Conservation (phyloP, 306 rosid genomes). For the Heteromeles arbutifolia region DNA sequence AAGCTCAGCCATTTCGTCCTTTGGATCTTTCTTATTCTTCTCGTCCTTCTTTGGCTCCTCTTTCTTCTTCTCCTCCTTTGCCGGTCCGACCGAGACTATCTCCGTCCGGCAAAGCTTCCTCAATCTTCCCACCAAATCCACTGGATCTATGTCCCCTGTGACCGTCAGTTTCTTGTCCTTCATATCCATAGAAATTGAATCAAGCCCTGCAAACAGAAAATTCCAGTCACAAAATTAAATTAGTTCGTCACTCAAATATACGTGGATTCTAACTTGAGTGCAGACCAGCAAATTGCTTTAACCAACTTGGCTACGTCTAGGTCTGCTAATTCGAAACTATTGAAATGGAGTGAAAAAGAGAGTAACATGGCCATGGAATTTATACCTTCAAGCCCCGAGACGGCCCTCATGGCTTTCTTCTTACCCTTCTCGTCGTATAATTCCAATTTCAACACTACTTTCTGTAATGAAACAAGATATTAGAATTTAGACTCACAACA, state of each 20-base stretch:
- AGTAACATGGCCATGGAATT: background rate
- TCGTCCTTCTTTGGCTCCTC: constrained; percentile 35
- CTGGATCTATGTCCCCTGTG: constrained; percentile 62
- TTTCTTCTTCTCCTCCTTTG: constrained; percentile 60
- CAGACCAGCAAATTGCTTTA: background rate
- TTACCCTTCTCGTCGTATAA: constrained; percentile 37
- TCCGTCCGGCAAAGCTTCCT: constrained; percentile 50
- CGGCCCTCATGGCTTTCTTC: constrained; percentile 58
- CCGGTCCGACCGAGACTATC: constrained; percentile 64
- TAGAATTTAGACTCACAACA: background rate
- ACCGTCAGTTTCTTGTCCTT: constrained; percentile 63
- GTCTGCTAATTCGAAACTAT: background rate
- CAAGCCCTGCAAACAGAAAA: constrained; percentile 46
- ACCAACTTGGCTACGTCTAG: background rate
- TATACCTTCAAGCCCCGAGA: constrained; percentile 62
- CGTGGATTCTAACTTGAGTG: background rate
- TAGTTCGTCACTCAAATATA: background rate
- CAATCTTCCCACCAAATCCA: constrained; percentile 39
- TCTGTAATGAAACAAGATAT: constrained; percentile 34
- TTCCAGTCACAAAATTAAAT: background rate
- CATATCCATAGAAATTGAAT: constrained; percentile 57
- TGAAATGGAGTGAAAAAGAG: background rate
- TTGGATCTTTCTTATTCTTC: constrained; percentile 25
- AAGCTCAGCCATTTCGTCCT: constrained; percentile 23
- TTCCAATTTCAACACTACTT: constrained; percentile 48